Base-by-base conservation (phyloP, 2,329 filamentous ascomycete genomes). In the Cyphellophora europaea region DNA sequence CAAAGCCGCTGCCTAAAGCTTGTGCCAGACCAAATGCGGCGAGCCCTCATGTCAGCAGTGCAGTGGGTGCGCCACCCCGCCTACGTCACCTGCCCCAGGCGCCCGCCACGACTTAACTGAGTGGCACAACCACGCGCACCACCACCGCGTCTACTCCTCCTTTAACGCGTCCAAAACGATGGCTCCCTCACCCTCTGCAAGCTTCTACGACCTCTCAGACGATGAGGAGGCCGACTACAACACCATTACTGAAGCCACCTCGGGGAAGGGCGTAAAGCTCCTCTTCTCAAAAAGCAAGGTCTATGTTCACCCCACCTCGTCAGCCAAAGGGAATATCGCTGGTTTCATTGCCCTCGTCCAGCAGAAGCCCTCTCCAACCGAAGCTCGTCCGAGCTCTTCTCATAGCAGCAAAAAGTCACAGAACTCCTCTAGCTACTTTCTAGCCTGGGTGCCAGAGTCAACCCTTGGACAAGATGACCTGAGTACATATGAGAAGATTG, bases 261-360 rank as follows among this genome's bases (percentile, higher is more conserved):
- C 77, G 2, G 82, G 83, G 1, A 76, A 76, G 46, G 91, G 89
- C 2, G 91, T 98, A 30, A 98, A 96, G 63, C 68, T 98, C 19
- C 69, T 98, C 11, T 95, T 82, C 53, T 89, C 87, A 13, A 98
- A 98, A 66, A 95, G 87, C 79, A 98, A 96, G 72, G 91, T 98
- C 56, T 98, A 96, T 56, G 80, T 98, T 28, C 91, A 98, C 58
- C 91, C 91, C 1, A 87, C 87, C 1, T 82, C 89, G 1, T 93
- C 86, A 1, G 74, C 88, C 37, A 94, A 88, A 64, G 91, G 98
- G 65, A 98, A 98, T 49, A 93, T 98, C 37, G 69, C 86, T 3
- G 91, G 91, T 30, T 98, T 91, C 57, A 79, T 98, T 49, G 89
- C 91, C 12, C 71, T 98, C 2, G 69, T 98, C 11, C 86, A 98